A percentile compares a stretch with the other conserved stretches of the same genome.
These are phyloP conservation scores for Pogostemon cablin DNA, from an alignment of 257 asterid species.

Conservation along the genomic window DNA sequence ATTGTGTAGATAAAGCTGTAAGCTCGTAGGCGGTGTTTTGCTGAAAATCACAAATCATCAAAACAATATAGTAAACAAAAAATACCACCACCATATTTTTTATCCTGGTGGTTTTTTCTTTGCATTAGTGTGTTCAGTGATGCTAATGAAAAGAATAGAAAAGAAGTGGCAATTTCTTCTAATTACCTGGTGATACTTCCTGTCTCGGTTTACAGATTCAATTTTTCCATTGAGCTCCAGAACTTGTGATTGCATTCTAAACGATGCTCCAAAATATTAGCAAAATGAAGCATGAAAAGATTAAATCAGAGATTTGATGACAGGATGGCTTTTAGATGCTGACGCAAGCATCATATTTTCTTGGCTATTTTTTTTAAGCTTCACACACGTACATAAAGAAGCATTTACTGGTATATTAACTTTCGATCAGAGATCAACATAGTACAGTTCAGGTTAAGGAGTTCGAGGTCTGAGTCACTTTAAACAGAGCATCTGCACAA, in stretches of 20 bases:
- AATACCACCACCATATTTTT: neutral
- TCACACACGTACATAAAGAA: neutral
- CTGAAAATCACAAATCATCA: conserved; percentile 48
- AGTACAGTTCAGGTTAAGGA: neutral
- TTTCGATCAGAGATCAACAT: neutral
- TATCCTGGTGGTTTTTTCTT: conserved; percentile 11
- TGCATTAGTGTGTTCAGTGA: neutral
- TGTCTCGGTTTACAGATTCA: conserved; percentile 90
- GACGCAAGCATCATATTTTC: conserved; percentile 1
- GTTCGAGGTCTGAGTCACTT: neutral
- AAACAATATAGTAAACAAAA: neutral
- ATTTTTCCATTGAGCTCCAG: conserved; percentile 67
- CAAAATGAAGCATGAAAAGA: conserved; percentile 16
- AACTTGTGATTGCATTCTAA: conserved; percentile 79
- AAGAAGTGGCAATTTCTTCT: conserved; percentile 9
- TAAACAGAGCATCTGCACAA: neutral
- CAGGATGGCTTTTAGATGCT: neutral
- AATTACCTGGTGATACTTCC: conserved; percentile 96
- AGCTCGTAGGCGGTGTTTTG: conserved; percentile 97
- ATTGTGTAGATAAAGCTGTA: conserved; percentile 79
- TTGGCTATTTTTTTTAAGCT: too few species aligned
- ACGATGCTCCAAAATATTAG: neutral
- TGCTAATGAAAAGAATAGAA: neutral
- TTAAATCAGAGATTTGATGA: conserved; percentile 7
- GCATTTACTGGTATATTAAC: conserved; percentile 18